Base-by-base conservation (phyloP, 257 asterid genomes). In the Jacaranda copaia region DNA sequence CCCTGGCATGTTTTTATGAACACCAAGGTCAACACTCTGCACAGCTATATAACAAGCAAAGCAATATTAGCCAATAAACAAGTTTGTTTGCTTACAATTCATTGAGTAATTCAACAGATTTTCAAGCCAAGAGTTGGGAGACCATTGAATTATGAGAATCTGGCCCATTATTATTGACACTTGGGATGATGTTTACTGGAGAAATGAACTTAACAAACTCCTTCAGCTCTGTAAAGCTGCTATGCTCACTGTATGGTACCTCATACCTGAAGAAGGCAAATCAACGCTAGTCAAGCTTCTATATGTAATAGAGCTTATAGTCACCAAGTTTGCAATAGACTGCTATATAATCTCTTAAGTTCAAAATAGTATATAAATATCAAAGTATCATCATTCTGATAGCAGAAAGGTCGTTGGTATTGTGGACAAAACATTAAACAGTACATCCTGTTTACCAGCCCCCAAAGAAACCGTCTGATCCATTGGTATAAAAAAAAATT, bases 231-330 rank as follows among this genome's bases (percentile, higher is more conserved):
- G 92, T 78, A 76, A 90, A 93, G 93, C 99, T 95, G 81, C 90
- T 82, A 70, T 95, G 99, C 79, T 93, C 98, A 15, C 98, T 93
- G 88, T 96, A 93, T 15, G 99, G 98, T 38, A 93, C 99, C 82
- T 96, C 98, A 65, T 96, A 93, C 96, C 98, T 95, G 87, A 75
- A 81, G 11, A 61, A 43, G 65, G 1, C 38, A 5, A 35, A 70
- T 35, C 75, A 25, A 16, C 32, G 5, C 18, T 10, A n/a, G 40
- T 82, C 39, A 52, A 38, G 58, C 57, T 48, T 15, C 5, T 6
- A 19, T 6, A 19, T 11, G 13, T 12, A 3, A 55, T 14, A 35
- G 9, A 16, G 32, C 70, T 48, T 38, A 13, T 4, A 19, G 36
- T 43, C 18, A 49, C 19, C 55, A 25, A 67, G 45, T 45, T 43